phyloP scores from a whole-genome alignment of 306 rosid genomes.

The Vigna mungo region DNA sequence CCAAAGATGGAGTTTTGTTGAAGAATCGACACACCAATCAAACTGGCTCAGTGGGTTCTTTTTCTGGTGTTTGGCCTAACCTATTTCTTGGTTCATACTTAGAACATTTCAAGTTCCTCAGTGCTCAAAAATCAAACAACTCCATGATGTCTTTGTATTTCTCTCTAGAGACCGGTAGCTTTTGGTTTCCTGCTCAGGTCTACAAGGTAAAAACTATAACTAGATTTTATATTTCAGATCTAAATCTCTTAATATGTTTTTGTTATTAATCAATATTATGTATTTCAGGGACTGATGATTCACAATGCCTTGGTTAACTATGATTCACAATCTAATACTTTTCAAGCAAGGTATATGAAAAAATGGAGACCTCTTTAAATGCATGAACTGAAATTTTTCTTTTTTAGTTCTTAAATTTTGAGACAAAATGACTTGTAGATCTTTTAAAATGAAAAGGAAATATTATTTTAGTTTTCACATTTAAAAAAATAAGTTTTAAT shows the following conservation, averaged over 20 bases:
- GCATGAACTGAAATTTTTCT: no score
- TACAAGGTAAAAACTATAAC: slow-evolving; percentile 54
- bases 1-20: slow-evolving; percentile 43
- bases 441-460: no score
- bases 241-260: background rate
- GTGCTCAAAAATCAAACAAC: slow-evolving; percentile 33
- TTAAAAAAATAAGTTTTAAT: no score
- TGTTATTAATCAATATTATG: background rate
- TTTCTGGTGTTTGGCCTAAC: slow-evolving; percentile 45
- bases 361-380: background rate
- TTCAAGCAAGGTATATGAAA: slow-evolving; percentile 66
- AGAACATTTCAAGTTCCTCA: slow-evolving; percentile 40
- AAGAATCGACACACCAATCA: slow-evolving; percentile 28
- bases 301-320: slow-evolving; percentile 68
- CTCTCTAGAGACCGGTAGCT: slow-evolving; percentile 62
- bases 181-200: slow-evolving; percentile 88
- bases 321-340: slow-evolving; percentile 56
- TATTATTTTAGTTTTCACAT: no score
- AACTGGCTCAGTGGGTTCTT: slow-evolving; percentile 51
- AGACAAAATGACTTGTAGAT: no score
- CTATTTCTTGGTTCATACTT: slow-evolving; percentile 50
- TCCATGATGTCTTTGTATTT: slow-evolving; percentile 65
- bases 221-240: background rate
- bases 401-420: no score
- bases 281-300: slow-evolving; percentile 38